A percentile compares a stretch with the other conserved stretches of the same genome.
Evolutionary conservation across 768 basidiomycete species (phyloP).

Genomic region (Tephrocybe rancida): DNA sequence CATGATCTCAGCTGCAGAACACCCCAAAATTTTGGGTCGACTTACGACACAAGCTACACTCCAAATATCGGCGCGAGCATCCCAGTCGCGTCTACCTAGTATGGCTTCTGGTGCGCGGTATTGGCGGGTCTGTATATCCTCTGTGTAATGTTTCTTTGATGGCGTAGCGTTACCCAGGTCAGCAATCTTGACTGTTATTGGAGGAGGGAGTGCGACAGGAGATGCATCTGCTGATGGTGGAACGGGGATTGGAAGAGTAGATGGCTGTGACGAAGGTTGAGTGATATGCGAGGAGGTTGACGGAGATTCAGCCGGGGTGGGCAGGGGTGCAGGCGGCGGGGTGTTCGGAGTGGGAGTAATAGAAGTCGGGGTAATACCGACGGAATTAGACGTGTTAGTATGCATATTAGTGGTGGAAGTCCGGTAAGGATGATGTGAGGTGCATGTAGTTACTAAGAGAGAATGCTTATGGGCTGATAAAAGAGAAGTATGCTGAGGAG

Average conservation of each 20-base stretch:
- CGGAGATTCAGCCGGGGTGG: slow-evolving; percentile 37
- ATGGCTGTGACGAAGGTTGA: slow-evolving; percentile 6
- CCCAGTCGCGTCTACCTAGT: slow-evolving; percentile 86
- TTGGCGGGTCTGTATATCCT: slow-evolving; percentile 96
- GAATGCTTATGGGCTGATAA: slow-evolving; percentile 42
- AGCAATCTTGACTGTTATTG: slow-evolving; percentile 88
- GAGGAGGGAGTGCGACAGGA: slow-evolving; percentile 29
- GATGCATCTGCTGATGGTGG: slow-evolving; percentile 20
- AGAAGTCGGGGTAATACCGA: slow-evolving; percentile 20
- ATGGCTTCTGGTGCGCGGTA: slow-evolving; percentile 96
- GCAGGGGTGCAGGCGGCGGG: slow-evolving; percentile 34
- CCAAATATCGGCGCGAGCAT: slow-evolving; percentile 86
- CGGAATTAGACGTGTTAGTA: slow-evolving; percentile 13
- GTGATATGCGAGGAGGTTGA: slow-evolving; percentile 20
- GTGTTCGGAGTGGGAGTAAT: slow-evolving; percentile 28
- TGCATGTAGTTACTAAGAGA: slow-evolving; percentile 30
- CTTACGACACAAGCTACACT: slow-evolving; percentile 84
- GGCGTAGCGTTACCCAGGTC: slow-evolving; percentile 95
- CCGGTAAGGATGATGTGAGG: slow-evolving; percentile 18
- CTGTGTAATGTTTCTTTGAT: slow-evolving; percentile 87
- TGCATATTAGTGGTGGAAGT: slow-evolving; percentile 13
- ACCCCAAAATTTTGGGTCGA: slow-evolving; percentile 3
- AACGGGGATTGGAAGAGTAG: slow-evolving; percentile 21
- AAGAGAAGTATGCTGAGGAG: slow-evolving; percentile 41
- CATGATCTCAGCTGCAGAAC: neutral